phyloP scores from a whole-genome alignment of 1,284 basidiomycete species.

The Porogramme epimiltina region DNA sequence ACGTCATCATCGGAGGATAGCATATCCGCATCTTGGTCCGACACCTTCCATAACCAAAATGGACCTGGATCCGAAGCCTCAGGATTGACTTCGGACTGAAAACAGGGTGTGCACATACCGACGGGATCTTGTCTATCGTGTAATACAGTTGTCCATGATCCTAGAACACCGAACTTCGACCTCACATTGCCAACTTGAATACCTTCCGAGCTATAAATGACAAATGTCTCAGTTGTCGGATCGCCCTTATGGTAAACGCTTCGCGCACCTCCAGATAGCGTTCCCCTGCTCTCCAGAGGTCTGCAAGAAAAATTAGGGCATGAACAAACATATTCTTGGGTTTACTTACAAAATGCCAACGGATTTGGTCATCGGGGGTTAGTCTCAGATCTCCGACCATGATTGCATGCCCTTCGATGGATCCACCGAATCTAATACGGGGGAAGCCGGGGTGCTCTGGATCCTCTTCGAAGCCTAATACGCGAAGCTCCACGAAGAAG shows the following conservation, averaged over 20 bases:
- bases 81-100: background rate
- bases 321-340: too few relatives aligned
- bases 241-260: background rate
- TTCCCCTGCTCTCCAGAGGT: slow-evolving; percentile 58
- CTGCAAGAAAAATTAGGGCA: slow-evolving; percentile 32
- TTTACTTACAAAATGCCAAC: slow-evolving; percentile 63
- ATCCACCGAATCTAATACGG: slow-evolving; percentile 55
- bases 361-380: slow-evolving; percentile 55
- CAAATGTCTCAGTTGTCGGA: background rate
- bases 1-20: too few relatives aligned
- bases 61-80: slow-evolving; percentile 25
- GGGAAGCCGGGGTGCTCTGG: slow-evolving; percentile 52
- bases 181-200: slow-evolving; percentile 63
- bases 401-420: slow-evolving; percentile 43
- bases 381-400: slow-evolving; percentile 60
- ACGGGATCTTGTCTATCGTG: slow-evolving; percentile 52
- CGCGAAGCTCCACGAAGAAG: slow-evolving; percentile 46
- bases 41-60: slow-evolving; percentile 35
- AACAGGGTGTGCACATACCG: slow-evolving; percentile 25
- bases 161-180: slow-evolving; percentile 61
- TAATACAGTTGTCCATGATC: slow-evolving; percentile 68
- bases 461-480: slow-evolving; percentile 45
- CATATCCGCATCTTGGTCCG: too few relatives aligned
- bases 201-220: slow-evolving; percentile 54
- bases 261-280: slow-evolving; percentile 64